These are phyloP conservation scores for Chrysosporium keratinophilum DNA, from an alignment of 2,329 filamentous ascomycete genomes.

Conservation along the genomic window DNA sequence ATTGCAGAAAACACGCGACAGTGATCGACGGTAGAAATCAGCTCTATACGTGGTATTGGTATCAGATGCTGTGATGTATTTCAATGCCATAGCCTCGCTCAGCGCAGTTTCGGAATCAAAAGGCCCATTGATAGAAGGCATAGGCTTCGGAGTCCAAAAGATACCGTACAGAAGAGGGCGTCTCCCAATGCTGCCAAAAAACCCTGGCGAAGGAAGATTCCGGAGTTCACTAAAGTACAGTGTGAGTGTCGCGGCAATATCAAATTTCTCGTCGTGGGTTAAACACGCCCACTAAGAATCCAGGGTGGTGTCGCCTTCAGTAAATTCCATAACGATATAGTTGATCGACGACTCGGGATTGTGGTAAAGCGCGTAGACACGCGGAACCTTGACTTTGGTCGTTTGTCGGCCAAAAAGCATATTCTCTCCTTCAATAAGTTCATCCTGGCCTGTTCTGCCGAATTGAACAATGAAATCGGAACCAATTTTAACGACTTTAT, in stretches of 20 bases:
- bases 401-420: conserved; percentile 24
- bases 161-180: conserved; percentile 21
- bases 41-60: conserved; percentile 18
- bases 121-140: conserved; percentile 22
- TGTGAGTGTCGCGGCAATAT: conserved; percentile 18
- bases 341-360: conserved; percentile 18
- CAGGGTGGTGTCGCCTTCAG: conserved; percentile 22
- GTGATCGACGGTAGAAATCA: conserved; percentile 21
- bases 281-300: conserved; percentile 19
- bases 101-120: conserved; percentile 23
- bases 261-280: conserved; percentile 18
- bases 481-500: conserved; percentile 19
- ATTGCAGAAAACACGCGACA: conserved; percentile 19
- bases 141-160: conserved; percentile 21
- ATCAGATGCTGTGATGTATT: conserved; percentile 18
- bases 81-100: conserved; percentile 22
- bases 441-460: conserved; percentile 17
- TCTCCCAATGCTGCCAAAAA: conserved; percentile 22
- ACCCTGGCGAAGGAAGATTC: conserved; percentile 20
- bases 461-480: conserved; percentile 22
- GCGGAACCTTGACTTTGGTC: conserved; percentile 23
- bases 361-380: conserved; percentile 26
- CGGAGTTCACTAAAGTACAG: conserved; percentile 21
- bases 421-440: conserved; percentile 25
- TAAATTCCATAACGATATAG: conserved; percentile 27